These are phyloP conservation scores for Magnaporthales sp. DNA, from an alignment of 2,329 filamentous ascomycete genomes.

Conservation along the genomic window DNA sequence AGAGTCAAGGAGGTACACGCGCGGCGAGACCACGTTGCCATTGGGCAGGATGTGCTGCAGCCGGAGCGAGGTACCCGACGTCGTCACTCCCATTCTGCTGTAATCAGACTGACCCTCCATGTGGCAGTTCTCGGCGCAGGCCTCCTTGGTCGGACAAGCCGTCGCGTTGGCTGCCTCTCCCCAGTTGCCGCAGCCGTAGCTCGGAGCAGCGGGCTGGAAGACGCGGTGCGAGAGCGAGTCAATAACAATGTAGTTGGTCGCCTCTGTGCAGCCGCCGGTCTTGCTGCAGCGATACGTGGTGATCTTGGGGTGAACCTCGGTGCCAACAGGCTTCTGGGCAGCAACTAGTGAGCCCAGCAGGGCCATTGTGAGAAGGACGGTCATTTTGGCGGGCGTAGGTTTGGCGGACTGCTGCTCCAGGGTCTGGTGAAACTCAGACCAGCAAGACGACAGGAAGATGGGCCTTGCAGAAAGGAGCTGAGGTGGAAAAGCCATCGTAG, in stretches of 20 bases:
- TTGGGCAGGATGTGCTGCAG: constrained; percentile 10
- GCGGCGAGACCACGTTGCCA: constrained; percentile 19
- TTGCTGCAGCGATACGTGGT: constrained; percentile 42
- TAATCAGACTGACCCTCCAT: constrained; percentile 10
- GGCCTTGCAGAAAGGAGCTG: not conserved
- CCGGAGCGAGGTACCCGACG: constrained; percentile 6
- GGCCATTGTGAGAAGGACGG: not conserved
- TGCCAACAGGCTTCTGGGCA: constrained; percentile 9
- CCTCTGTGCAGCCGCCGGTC: constrained; percentile 33
- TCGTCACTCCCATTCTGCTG: constrained; percentile 6
- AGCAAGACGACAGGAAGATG: not conserved
- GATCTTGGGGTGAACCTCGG: constrained; percentile 38
- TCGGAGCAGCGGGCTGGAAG: constrained; percentile 6
- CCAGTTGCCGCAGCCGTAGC: constrained; percentile 5
- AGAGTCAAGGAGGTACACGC: constrained; percentile 47
- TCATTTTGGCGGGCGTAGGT: not conserved
- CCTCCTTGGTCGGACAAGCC: constrained; percentile 8
- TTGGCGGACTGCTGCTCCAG: not conserved
- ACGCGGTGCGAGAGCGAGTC: constrained; percentile 25
- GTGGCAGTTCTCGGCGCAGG: constrained; percentile 10
- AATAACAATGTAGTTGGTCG: constrained; percentile 40
- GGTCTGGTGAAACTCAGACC: not conserved
- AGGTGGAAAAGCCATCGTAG: not conserved
- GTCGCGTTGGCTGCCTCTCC: constrained; percentile 7
- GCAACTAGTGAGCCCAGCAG: constrained; percentile 1